These are phyloP conservation scores for Oryza meridionalis DNA, from an alignment of 176 grass and related monocot genomes.

Conservation along the genomic window DNA sequence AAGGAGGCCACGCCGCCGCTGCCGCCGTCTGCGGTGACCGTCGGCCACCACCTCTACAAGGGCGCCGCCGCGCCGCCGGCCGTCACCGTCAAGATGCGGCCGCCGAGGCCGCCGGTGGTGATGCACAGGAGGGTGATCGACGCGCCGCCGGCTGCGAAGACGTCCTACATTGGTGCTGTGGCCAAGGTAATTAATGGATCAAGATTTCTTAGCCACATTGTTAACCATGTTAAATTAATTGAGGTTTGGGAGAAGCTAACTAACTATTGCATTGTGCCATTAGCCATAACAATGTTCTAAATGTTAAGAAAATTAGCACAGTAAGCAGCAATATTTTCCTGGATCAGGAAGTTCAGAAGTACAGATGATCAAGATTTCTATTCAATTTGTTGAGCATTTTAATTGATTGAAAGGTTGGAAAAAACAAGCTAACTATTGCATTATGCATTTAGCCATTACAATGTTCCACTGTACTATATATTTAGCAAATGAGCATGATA, in stretches of 20 bases:
- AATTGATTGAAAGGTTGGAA: not conserved
- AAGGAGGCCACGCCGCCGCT: slow-evolving; percentile 42
- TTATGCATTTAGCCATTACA: not conserved
- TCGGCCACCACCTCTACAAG: slow-evolving; percentile 51
- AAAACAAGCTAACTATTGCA: not conserved
- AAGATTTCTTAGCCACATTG: not conserved
- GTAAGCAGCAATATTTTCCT: too few species aligned
- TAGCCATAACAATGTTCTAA: not conserved
- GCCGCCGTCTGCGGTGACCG: not conserved
- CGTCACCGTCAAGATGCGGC: slow-evolving; percentile 29
- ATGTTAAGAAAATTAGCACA: too few species aligned
- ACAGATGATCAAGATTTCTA: not conserved
- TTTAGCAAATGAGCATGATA: not conserved
- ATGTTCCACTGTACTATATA: too few species aligned
- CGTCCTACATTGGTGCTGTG: slow-evolving; percentile 38
- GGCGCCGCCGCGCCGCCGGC: not conserved
- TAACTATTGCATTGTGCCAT: not conserved
- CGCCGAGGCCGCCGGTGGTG: slow-evolving; percentile 24
- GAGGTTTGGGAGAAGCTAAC: not conserved
- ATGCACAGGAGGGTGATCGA: slow-evolving; percentile 65
- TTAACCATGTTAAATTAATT: not conserved
- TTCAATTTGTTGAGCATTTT: not conserved
- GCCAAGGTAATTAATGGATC: slow-evolving; percentile 58
- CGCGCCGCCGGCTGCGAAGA: slow-evolving; percentile 41
- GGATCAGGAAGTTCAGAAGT: too few species aligned